Conservation (phyloP, 1,284 basidiomycete species). For the Austroboletus novae-zelandiae region DNA sequence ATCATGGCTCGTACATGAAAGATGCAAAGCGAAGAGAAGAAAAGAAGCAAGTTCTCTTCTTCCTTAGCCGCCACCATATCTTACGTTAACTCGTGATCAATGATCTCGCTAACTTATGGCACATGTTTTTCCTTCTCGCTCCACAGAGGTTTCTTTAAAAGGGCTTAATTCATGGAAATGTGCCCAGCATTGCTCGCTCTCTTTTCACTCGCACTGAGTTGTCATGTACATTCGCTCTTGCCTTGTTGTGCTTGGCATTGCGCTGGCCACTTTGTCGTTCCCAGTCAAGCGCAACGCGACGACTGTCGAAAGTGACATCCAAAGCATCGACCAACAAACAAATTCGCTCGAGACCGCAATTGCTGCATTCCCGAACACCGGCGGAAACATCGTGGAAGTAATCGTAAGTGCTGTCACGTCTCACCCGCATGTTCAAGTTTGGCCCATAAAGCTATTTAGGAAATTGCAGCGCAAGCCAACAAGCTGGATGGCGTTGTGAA, state of each 20-base stretch:
- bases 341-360: not conserved
- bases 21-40: no score
- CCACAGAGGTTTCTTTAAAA: no score
- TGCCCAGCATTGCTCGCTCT: no score
- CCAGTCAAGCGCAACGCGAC: not conserved
- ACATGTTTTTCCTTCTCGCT: no score
- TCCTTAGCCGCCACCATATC: no score
- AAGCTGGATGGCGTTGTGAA: not conserved
- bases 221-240: not conserved
- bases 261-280: not conserved
- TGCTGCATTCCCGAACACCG: not conserved
- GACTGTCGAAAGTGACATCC: not conserved
- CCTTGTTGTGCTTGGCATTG: not conserved
- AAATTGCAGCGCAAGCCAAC: no score
- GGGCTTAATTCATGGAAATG: no score
- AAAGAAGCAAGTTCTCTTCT: no score
- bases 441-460: not conserved
- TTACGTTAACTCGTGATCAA: no score
- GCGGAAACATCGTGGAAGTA: not conserved
- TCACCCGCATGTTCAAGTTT: not conserved
- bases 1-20: no score
- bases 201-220: no score
- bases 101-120: no score
- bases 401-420: not conserved
- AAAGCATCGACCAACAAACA: not conserved